Evolutionary conservation across 2,329 filamentous ascomycete species (phyloP), one percentile per base, ranked within the genome.

Genomic region (Fusarium metavorans): DNA sequence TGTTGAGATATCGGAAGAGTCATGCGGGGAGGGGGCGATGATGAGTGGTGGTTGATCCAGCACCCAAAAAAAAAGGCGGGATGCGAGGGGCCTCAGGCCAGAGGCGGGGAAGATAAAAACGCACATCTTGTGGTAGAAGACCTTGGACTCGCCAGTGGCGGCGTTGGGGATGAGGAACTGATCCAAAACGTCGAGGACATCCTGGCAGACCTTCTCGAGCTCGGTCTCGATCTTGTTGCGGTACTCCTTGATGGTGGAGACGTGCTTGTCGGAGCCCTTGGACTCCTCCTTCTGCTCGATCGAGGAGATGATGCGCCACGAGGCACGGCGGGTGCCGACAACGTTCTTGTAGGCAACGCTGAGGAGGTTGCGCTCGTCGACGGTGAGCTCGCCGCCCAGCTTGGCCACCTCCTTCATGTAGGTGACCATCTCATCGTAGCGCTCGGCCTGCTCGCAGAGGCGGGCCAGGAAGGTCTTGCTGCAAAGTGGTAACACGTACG

Each of bases 351-450:
- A 99, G 85, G 97, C 97, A 83, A 98, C 97, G 77, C 95, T 98
- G 78, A 99, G 93, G 77, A 99, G 94, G 89, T 98, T 98, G 87
- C 97, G 95, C 92, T 99, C 97, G 86, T 98, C 97, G 81, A 98
- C 96, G 78, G 92, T 93, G 82, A 96, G 92, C 87, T 96, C 94
- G 81, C 90, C 90, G 80, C 89, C 91, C 80, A 92, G 85, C 89
- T 97, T 97, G 87, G 96, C 96, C 82, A 98, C 97, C 93, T 98
- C 95, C 95, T 98, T 98, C 97, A 98, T 98, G 90, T 96, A 98
- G 84, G 92, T 95, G 81, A 98, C 97, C 97, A 98, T 98, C 89
- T 98, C 97, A 91, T 99, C 97, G 88, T 99, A 99, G 86, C 97
- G 96, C 93, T 99, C 97, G 87, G 97, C 97, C 92, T 99, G 97